phyloP scores from a whole-genome alignment of 2,329 filamentous ascomycete genomes.

The Cyphellophora attinorum region DNA sequence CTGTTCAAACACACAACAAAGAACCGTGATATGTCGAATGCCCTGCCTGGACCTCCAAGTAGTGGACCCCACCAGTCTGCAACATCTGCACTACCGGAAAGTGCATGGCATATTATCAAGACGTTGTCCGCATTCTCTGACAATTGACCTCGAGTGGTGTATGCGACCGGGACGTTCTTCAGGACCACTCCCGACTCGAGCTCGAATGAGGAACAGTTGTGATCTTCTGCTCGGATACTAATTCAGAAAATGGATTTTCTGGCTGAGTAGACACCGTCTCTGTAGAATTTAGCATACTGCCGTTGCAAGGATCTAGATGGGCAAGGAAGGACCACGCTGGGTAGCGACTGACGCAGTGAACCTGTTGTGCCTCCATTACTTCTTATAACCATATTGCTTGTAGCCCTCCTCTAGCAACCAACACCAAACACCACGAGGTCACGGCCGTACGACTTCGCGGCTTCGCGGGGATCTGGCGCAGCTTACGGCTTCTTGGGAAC shows the following conservation, averaged over 20 bases:
- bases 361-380: too few relatives aligned
- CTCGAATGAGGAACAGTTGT: slow-evolving; percentile 81
- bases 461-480: too few relatives aligned
- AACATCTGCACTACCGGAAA: slow-evolving; percentile 47
- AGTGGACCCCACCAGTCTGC: slow-evolving; percentile 49
- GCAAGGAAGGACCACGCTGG: neutral
- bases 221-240: slow-evolving; percentile 83
- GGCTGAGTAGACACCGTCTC: slow-evolving; percentile 54
- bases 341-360: slow-evolving; percentile 1
- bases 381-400: too few relatives aligned
- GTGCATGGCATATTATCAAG: slow-evolving; percentile 50
- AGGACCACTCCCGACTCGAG: slow-evolving; percentile 86
- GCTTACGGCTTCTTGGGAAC: too few relatives aligned
- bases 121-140: slow-evolving; percentile 50
- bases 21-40: slow-evolving; percentile 44
- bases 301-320: neutral
- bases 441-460: too few relatives aligned
- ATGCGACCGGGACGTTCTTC: slow-evolving; percentile 60
- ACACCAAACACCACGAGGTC: too few relatives aligned
- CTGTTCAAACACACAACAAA: slow-evolving; percentile 47
- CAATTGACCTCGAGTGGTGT: slow-evolving; percentile 52
- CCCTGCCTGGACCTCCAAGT: slow-evolving; percentile 42
- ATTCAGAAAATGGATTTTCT: slow-evolving; percentile 79
- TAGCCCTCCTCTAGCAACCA: too few relatives aligned
- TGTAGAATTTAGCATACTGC: slow-evolving; percentile 43